Conservation (phyloP, 106 monocot species). For the Dactylorhiza incarnata region DNA sequence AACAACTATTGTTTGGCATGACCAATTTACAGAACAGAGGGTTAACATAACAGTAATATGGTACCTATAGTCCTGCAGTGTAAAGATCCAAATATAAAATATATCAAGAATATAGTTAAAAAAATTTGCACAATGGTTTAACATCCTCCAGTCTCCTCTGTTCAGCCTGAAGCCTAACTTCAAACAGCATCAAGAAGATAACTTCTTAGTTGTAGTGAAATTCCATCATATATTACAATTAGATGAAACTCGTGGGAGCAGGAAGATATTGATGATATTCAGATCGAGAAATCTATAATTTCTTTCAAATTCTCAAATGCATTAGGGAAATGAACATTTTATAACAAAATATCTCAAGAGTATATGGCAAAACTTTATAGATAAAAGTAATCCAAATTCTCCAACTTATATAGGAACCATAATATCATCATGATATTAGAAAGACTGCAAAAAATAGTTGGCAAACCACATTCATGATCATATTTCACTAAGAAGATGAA, state of each 20-base stretch:
- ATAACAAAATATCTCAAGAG: not conserved
- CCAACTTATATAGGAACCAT: not conserved
- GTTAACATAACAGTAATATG: not conserved
- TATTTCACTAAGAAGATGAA: not conserved
- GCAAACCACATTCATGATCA: not conserved
- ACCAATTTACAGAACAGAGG: not conserved
- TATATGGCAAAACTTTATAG: not conserved
- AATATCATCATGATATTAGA: not conserved
- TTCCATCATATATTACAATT: not conserved
- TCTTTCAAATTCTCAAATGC: not conserved
- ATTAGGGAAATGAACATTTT: not conserved
- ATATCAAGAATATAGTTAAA: not conserved
- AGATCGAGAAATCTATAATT: not conserved
- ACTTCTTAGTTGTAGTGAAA: not conserved
- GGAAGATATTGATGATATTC: not conserved
- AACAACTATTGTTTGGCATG: not conserved
- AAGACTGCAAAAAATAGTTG: not conserved
- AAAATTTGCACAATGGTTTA: constrained; percentile 28
- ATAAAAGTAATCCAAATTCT: not conserved
- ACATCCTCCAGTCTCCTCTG: constrained; percentile 68
- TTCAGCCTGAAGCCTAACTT: constrained; percentile 66
- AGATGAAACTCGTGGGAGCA: not conserved
- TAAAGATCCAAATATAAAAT: not conserved
- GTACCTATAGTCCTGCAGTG: not conserved
- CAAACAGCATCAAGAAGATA: not conserved